Percentiles rank a stretch among this genome's conserved stretches.
phyloP scores from a whole-genome alignment of 176 grass and related monocot genomes.

The Juncus effusus region DNA sequence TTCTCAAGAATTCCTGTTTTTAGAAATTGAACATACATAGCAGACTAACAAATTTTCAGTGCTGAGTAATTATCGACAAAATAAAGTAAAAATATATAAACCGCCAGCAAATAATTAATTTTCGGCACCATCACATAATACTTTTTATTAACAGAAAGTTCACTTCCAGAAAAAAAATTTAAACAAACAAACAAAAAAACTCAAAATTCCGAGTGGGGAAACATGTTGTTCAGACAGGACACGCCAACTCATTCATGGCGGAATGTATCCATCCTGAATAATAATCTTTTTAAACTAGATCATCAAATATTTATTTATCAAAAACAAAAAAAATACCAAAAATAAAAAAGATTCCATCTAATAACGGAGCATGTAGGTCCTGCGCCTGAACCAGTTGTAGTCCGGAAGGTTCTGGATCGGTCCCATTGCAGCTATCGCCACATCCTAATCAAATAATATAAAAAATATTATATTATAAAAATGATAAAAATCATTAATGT shows the following conservation, averaged over 20 bases:
- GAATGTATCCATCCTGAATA: conserved; percentile 29
- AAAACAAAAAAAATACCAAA: no score
- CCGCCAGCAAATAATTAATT: no score
- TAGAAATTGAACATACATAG: no score
- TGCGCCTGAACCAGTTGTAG: conserved; percentile 99
- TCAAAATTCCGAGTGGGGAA: conserved; percentile 12
- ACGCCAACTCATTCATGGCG: conserved; percentile 25
- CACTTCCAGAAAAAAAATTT: neutral
- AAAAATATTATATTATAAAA: conserved; percentile 20
- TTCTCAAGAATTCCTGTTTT: no score
- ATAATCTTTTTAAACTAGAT: conserved; percentile 33
- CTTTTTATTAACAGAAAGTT: conserved; percentile 61
- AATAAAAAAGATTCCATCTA: conserved; percentile 24
- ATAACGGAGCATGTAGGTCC: conserved; percentile 93
- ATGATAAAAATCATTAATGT: neutral
- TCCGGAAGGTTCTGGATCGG: conserved; percentile 83
- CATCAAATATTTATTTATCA: conserved; percentile 34
- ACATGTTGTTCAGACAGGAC: conserved; percentile 40
- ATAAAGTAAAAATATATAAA: no score
- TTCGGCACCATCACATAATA: conserved; percentile 11
- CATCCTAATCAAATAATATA: conserved; percentile 40
- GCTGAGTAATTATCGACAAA: no score
- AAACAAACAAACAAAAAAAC: conserved; percentile 48
- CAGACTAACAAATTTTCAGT: no score
- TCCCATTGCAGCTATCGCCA: conserved; percentile 90